Conservation (phyloP, 1,284 basidiomycete species). For the Ganoderma meredithae region DNA sequence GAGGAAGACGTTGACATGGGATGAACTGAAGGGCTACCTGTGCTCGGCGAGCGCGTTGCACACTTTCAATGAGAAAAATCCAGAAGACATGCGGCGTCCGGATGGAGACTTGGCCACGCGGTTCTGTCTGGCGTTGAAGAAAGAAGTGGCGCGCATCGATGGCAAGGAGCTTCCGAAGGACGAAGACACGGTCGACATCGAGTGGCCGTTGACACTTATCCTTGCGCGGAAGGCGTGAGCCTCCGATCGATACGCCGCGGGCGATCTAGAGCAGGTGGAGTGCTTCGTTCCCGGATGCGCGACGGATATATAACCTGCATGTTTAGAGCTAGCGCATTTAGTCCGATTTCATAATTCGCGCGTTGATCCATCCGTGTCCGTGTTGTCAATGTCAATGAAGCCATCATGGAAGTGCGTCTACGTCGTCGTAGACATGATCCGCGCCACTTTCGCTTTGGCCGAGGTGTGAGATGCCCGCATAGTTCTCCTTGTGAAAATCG, state of each 20-base stretch:
- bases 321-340: neutral
- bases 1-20: constrained; percentile 68
- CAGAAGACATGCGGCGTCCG: constrained; percentile 56
- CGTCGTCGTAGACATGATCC: neutral
- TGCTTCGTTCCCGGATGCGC: neutral
- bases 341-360: neutral
- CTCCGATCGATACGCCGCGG: neutral
- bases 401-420: neutral
- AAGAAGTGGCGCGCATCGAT: constrained; percentile 49
- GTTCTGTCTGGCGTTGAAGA: constrained; percentile 60
- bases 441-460: neutral
- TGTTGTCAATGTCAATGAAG: neutral
- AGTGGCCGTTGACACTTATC: constrained; percentile 78
- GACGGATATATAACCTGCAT: neutral
- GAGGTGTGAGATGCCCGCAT: neutral
- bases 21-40: constrained; percentile 72
- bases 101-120: constrained; percentile 72
- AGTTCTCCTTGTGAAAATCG: neutral
- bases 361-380: neutral
- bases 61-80: constrained; percentile 71
- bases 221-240: constrained; percentile 49
- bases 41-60: constrained; percentile 78
- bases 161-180: constrained; percentile 46
- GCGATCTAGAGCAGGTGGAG: constrained; percentile 2
- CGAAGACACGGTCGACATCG: constrained; percentile 61